A percentile compares a stretch with the other conserved stretches of the same genome.
phyloP scores from a whole-genome alignment of 1,139 yeast genomes.

The Suhomyces chickasaworum region DNA sequence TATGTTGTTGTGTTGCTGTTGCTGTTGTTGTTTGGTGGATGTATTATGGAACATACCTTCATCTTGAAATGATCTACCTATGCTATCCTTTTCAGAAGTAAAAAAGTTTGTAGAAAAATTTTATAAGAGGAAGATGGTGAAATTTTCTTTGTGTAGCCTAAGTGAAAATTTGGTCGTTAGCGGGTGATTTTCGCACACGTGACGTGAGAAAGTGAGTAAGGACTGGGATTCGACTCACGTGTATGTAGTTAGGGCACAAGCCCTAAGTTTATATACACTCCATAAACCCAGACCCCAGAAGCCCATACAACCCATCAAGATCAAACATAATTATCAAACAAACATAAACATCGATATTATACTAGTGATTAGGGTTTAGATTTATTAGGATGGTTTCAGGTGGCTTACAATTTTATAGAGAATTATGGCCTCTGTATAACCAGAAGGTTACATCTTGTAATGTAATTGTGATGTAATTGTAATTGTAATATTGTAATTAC shows the following conservation, averaged over 20 bases:
- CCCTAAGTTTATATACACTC: too few species aligned
- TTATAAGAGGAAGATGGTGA: constrained; percentile 17
- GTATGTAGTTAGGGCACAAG: constrained; percentile 6
- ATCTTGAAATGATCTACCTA: constrained; percentile 39
- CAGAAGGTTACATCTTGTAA: too few species aligned
- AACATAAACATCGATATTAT: too few species aligned
- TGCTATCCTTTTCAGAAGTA: constrained; percentile 23
- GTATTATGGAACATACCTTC: constrained; percentile 34
- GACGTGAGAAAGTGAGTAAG: background rate
- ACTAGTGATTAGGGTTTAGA: too few species aligned
- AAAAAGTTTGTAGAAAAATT: constrained; percentile 17
- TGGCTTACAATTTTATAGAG: too few species aligned
- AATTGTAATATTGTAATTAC: too few species aligned
- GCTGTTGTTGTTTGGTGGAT: background rate
- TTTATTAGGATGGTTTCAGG: too few species aligned
- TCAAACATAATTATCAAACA: too few species aligned
- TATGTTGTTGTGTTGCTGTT: background rate
- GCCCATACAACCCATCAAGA: too few species aligned
- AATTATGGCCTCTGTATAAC: too few species aligned
- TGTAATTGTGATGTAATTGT: too few species aligned
- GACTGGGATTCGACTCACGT: background rate
- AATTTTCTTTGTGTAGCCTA: constrained; percentile 18
- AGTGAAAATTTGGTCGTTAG: constrained; percentile 15
- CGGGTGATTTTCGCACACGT: constrained; percentile 9
- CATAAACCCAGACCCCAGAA: too few species aligned